A percentile compares a stretch with the other conserved stretches of the same genome.
Evolutionary conservation across 192 early-diverging fungal species (phyloP).

Genomic region (Coemansia interrupta): DNA sequence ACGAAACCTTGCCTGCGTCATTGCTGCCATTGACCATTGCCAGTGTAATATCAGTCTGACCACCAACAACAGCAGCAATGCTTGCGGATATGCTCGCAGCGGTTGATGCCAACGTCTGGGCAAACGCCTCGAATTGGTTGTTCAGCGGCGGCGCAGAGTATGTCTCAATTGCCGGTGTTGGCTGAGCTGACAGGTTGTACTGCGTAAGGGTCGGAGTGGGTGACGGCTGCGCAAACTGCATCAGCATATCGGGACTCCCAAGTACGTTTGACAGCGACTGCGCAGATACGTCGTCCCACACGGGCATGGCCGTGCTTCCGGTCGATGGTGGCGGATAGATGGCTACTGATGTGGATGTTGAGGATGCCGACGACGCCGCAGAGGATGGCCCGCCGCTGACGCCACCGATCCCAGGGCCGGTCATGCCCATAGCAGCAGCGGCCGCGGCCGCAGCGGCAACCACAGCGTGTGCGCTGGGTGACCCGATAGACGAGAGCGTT

Average conservation of each 20-base stretch:
- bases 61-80: too few relatives aligned
- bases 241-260: conserved; percentile 31
- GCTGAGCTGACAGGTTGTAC: conserved; percentile 32
- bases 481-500: background rate
- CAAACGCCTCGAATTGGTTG: conserved; percentile 1
- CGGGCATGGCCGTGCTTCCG: background rate
- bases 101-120: background rate
- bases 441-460: conserved; percentile 5
- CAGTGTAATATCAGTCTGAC: too few relatives aligned
- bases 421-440: conserved; percentile 8
- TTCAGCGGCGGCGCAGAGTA: conserved; percentile 10
- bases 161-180: conserved; percentile 29
- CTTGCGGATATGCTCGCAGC: conserved; percentile 2
- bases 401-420: background rate
- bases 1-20: conserved; percentile 1
- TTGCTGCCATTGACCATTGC: background rate
- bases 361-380: background rate
- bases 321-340: conserved; percentile 27
- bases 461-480: conserved; percentile 1
- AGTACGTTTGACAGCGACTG: conserved; percentile 32
- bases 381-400: background rate
- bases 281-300: conserved; percentile 23
- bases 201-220: conserved; percentile 18
- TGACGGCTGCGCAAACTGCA: conserved; percentile 41
- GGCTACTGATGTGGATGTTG: conserved; percentile 11